Evolutionary conservation across 371 early-diverging fungal species (phyloP).

Genomic region (Entomophthora muscae): DNA sequence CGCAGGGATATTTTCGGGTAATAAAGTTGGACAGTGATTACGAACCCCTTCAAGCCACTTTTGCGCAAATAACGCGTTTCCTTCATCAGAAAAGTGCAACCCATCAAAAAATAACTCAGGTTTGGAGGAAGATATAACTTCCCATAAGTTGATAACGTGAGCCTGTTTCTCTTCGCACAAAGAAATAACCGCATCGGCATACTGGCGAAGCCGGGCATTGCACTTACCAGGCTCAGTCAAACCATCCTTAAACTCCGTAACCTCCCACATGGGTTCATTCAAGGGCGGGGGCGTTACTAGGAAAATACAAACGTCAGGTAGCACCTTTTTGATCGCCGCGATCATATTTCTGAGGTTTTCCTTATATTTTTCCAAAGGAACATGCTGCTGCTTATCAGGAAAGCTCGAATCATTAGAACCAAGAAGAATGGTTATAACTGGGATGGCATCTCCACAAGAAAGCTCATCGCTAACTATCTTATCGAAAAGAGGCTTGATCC

Average conservation of each 20-base stretch:
- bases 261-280: slow-evolving; percentile 31
- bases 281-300: slow-evolving; percentile 62
- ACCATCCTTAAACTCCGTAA: slow-evolving; percentile 18
- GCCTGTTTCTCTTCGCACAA: slow-evolving; percentile 25
- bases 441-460: slow-evolving; percentile 17
- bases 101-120: slow-evolving; percentile 1
- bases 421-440: slow-evolving; percentile 48
- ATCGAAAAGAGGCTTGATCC: background rate
- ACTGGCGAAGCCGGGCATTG: slow-evolving; percentile 21
- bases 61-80: background rate
- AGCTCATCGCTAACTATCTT: slow-evolving; percentile 34
- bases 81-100: background rate
- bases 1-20: no score
- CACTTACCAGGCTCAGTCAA: slow-evolving; percentile 22
- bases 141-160: slow-evolving; percentile 37
- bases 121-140: slow-evolving; percentile 20
- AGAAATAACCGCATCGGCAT: no score
- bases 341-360: slow-evolving; percentile 37
- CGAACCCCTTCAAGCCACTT: no score
- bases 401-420: slow-evolving; percentile 71
- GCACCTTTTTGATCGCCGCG: slow-evolving; percentile 22
- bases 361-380: slow-evolving; percentile 37
- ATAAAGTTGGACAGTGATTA: no score
- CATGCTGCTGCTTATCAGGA: slow-evolving; percentile 30
- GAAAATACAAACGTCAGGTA: slow-evolving; percentile 34